Conservation (phyloP, 148 eudicot genomes). For the Rhododendron molle region DNA sequence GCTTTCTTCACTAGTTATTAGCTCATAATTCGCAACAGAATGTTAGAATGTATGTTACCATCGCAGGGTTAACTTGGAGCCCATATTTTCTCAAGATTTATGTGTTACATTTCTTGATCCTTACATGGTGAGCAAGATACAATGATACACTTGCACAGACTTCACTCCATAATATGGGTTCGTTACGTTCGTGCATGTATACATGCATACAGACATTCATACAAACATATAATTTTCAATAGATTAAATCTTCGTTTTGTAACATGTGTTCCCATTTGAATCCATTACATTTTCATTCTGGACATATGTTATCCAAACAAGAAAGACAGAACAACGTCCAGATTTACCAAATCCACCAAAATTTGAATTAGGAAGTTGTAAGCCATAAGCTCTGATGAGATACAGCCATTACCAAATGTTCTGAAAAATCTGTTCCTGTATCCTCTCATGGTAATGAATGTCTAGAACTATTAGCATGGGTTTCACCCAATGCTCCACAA, state of each 20-base stretch:
- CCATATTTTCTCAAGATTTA: neutral
- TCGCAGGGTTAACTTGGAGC: no score
- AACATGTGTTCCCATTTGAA: neutral
- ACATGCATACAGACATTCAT: no score
- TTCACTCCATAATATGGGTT: neutral
- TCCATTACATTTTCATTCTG: neutral
- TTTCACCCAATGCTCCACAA: neutral
- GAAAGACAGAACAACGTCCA: neutral
- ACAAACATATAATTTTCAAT: no score
- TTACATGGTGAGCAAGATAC: neutral
- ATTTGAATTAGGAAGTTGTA: neutral
- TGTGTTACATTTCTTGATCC: neutral
- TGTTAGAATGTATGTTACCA: neutral
- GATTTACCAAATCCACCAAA: neutral
- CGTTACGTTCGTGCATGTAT: neutral
- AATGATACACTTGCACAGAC: neutral
- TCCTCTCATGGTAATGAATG: conserved; percentile 32
- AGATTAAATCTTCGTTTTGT: neutral
- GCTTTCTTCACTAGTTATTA: neutral
- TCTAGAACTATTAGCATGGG: neutral
- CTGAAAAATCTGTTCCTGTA: no score
- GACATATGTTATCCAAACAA: neutral
- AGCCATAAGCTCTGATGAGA: no score
- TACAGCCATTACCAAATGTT: no score
- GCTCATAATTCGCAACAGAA: neutral